Base-by-base conservation (phyloP, 495 filamentous ascomycete genomes). In the Tuber umbilicatum region DNA sequence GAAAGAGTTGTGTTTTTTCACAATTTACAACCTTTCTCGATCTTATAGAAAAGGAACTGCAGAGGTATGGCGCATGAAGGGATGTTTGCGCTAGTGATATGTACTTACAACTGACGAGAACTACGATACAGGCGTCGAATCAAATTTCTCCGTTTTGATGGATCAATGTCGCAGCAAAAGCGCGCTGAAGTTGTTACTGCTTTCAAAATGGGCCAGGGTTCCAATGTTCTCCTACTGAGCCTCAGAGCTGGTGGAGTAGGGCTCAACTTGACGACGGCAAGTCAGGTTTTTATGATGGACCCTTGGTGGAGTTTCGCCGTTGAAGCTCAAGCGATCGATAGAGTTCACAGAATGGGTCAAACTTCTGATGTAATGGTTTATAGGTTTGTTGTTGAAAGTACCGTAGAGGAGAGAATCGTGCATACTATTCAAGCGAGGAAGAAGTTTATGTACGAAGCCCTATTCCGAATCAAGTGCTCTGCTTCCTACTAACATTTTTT, bases 281-380 rank as follows among this genome's bases (percentile, higher is more conserved):
- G 90, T 77, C 86, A 91, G 72, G 96, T 98, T 17, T 97, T 91
- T 83, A 93, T 99, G 91, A 97, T 97, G 94, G 96, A 99, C 84
- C 94, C 96, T 0, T 99, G 96, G 96, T 99, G 96, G 96, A 95
- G 92, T 77, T 97, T 92, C 83, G 94, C 96, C 5, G 89, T 98
- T 38, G 96, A 99, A 83, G 93, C 94, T 16, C 96, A 99, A 83
- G 96, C 96, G 38, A 97, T 99, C 78, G 96, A 99, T 85, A 91
- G 96, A 5, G 94, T 99, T n/a, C 96, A 99, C 84, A 89, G 96
- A 14, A 97, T 99, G 94, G 96, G 96, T 0, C 96, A 99, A 82
- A 88, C 90, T 42, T 88, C 90, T 42, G 92, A 94, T 81, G 95
- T 99, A 1, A 89, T 87, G 64, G 94, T 99, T 5, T 89, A 89